Evolutionary conservation across 2,329 filamentous ascomycete genomes (phyloP), one percentile per base, ranked within the genome.

Genomic region (Cytospora piceicola): DNA sequence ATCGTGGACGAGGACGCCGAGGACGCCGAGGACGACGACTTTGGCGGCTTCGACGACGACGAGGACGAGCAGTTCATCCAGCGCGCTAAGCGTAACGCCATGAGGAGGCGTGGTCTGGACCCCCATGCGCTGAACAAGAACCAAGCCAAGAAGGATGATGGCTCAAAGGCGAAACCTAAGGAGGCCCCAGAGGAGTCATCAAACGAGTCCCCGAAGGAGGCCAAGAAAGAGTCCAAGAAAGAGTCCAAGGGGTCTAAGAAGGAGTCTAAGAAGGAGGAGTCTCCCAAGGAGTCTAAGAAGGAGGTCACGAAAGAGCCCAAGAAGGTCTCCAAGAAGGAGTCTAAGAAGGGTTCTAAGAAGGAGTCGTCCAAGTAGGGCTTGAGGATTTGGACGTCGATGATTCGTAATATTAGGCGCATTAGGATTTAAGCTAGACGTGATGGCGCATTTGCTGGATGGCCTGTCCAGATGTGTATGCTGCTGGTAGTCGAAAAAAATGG

Each of bases 41-140:
- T 94, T 75, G 90, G 88, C 59, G 89, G 85, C 1, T 94, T 91
- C 74, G 87, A 93, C 67, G 90, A 93, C 0, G 87, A 89, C 0
- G 89, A 89, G 74, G 92, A 94, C 73, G 77, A 83, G 71, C 83
- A 87, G 71, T 89, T 90, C 74, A 92, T 94, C 53, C 85, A 90
- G 73, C 87, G 87, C 72, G 90, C 88, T n/a, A 88, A 89, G 81
- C 85, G 86, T 70, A 92, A 90, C 72, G 85, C 88, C 67, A 85
- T 93, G 82, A 87, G 90, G 71, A 86, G 87, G 72, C 89, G 90
- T 74, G 91, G 91, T 67, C 77, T 94, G 61, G 88, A 94, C 76
- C 91, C 91, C 1, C 88, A 85, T 73, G 87, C 84, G 39, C 78
- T 84, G 30, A 77, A 80, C 55, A 74, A 75, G 72, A 76, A 74